Conservation (phyloP, 2,329 filamentous ascomycete species). For the Dactylonectria macrodidyma region DNA sequence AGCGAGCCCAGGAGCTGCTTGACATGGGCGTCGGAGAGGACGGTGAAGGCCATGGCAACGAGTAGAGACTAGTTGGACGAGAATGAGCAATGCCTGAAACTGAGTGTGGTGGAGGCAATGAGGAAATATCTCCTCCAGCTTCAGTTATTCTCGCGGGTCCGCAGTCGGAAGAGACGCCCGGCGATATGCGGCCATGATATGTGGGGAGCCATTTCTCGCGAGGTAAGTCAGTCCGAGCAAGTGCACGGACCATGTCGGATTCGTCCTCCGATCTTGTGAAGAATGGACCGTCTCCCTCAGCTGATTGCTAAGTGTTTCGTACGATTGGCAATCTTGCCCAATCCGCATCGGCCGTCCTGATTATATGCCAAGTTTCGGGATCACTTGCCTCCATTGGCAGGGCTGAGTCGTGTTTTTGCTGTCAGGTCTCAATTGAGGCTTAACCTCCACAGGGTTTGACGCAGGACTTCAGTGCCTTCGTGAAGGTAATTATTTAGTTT, state of each 20-base stretch:
- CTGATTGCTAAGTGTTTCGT: background rate
- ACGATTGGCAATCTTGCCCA: too few species aligned
- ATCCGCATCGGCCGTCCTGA: too few species aligned
- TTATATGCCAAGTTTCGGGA: too few species aligned
- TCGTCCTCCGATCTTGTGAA: background rate
- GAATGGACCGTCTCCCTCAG: background rate
- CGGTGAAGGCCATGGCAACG: conserved; percentile 43
- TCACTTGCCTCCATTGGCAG: too few species aligned
- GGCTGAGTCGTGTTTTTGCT: too few species aligned
- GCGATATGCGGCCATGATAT: background rate
- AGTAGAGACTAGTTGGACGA: background rate
- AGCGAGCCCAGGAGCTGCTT: conserved; percentile 41
- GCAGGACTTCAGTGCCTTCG: too few species aligned
- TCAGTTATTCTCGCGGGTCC: background rate
- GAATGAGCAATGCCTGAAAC: too few species aligned
- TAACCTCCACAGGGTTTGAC: too few species aligned
- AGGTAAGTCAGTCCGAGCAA: background rate
- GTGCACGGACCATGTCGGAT: background rate
- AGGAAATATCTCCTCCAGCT: background rate
- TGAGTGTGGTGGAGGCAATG: background rate
- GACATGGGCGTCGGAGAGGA: conserved; percentile 43
- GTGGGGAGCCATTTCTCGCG: background rate
- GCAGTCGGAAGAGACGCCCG: background rate
- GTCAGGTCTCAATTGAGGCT: too few species aligned
- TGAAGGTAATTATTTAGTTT: too few species aligned